Conservation (phyloP, 1,284 basidiomycete species). For the Singerocomus inundabilis region DNA sequence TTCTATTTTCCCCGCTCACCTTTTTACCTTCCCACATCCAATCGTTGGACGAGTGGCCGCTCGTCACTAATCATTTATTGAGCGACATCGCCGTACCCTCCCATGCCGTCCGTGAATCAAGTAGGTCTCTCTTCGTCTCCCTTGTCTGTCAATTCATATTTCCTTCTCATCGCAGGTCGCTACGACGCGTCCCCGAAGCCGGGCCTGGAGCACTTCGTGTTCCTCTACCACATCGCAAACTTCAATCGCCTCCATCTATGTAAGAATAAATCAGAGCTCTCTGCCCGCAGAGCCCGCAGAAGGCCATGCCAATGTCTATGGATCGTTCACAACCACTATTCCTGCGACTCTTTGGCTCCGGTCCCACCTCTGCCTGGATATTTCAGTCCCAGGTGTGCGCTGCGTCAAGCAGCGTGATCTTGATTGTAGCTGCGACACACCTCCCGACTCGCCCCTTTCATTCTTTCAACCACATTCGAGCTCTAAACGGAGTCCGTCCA, state of each 20-base stretch:
- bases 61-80: neutral
- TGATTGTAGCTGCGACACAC: constrained; percentile 27
- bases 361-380: constrained; percentile 18
- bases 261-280: constrained; percentile 30
- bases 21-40: neutral
- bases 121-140: neutral
- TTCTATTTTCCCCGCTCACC: neutral
- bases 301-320: constrained; percentile 39
- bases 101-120: neutral
- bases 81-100: neutral
- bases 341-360: constrained; percentile 30
- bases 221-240: constrained; percentile 31
- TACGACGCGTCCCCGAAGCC: constrained; percentile 9
- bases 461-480: constrained; percentile 11
- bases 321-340: constrained; percentile 47
- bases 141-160: neutral
- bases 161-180: neutral
- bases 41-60: neutral
- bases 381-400: constrained; percentile 13
- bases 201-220: constrained; percentile 25
- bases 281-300: constrained; percentile 29
- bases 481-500: constrained; percentile 33
- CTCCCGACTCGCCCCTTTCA: constrained; percentile 34
- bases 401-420: constrained; percentile 5
- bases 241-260: constrained; percentile 32